Base-by-base conservation (phyloP, 768 basidiomycete genomes). In the Amanita inopinata region DNA sequence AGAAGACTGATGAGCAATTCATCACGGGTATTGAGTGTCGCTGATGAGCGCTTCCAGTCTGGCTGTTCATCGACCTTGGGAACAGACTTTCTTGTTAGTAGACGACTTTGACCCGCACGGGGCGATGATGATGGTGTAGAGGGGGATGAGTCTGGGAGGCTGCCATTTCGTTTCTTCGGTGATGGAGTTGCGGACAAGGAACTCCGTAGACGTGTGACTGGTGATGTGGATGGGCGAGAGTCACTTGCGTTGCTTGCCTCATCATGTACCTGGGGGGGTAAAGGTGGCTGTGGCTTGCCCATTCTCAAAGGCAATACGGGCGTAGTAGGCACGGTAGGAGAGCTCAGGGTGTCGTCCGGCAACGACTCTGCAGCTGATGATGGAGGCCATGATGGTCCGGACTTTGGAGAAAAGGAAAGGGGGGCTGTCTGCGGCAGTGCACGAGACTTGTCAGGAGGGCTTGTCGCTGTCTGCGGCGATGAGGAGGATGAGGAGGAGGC, bases 1-100 rank as follows among this genome's bases (percentile, higher is more conserved):
- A 98, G 66, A 30, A 99, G 71, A 57, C 85, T 86, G 57, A 96
- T 73, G 49, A 97, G 71, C 34, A 98, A 73, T 48, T 92, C 87
- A 53, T 96, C 91, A 33, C 81, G 72, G 11, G 75, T 76, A 48
- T 76, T 80, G 20, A 73, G 58, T 35, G 63, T 48, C 5, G 56
- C 62, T 5, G 73, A 73, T 8, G 63, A 53, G 14, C 67, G 67
- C 49, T 71, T 71, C 61, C 61, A 61, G 22, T 64, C 64, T 12
- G 53, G 49, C 34, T 63, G 61, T 5, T 3, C 18, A 20, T 46
- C 36, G 15, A 31, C 33, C 17, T 55, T 53, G 12, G 45, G 45
- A 11, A 63, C 60, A 19, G 65, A 63, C 43, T 63, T 61, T 43
- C 59, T 61, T 25, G 65, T 48, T 11, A 62, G 57, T 27, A 59